Evolutionary conservation across 192 early-diverging fungal species (phyloP).

Genomic region (Oehlia diaphana): DNA sequence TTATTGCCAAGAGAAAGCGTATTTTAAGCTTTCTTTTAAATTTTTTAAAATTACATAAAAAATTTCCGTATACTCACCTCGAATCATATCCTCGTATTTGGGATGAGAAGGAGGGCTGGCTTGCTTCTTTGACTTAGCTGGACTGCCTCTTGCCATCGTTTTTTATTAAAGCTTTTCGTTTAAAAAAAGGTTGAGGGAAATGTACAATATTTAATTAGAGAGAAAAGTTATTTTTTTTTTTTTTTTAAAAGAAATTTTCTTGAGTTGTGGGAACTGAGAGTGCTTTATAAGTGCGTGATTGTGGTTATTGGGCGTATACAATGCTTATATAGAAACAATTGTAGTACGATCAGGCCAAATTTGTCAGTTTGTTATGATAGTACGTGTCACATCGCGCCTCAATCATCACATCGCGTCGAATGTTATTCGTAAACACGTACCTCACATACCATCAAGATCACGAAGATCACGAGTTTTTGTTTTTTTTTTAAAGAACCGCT

Average conservation of each 20-base stretch:
- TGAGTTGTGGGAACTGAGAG: background rate
- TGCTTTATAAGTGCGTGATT: constrained; percentile 14
- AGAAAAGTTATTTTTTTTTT: background rate
- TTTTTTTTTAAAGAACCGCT: no score
- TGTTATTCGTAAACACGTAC: no score
- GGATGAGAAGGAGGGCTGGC: constrained; percentile 14
- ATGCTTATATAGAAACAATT: background rate
- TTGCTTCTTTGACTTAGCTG: constrained; percentile 8
- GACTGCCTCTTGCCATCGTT: constrained; percentile 13
- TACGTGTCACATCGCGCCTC: constrained; percentile 15
- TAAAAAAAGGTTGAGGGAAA: background rate
- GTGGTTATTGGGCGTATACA: background rate
- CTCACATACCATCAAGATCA: no score
- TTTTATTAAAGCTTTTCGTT: background rate
- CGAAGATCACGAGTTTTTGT: no score
- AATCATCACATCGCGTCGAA: constrained; percentile 16
- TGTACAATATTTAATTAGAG: background rate
- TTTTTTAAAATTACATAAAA: background rate
- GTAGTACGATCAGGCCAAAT: background rate
- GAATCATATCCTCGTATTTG: constrained; percentile 29
- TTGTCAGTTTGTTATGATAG: background rate
- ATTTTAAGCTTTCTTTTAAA: no score
- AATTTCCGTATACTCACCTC: background rate
- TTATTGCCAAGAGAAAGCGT: background rate
- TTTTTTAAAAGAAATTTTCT: background rate